Conservation (phyloP, 2,329 filamentous ascomycete genomes). For the Colletotrichum eleusines region DNA sequence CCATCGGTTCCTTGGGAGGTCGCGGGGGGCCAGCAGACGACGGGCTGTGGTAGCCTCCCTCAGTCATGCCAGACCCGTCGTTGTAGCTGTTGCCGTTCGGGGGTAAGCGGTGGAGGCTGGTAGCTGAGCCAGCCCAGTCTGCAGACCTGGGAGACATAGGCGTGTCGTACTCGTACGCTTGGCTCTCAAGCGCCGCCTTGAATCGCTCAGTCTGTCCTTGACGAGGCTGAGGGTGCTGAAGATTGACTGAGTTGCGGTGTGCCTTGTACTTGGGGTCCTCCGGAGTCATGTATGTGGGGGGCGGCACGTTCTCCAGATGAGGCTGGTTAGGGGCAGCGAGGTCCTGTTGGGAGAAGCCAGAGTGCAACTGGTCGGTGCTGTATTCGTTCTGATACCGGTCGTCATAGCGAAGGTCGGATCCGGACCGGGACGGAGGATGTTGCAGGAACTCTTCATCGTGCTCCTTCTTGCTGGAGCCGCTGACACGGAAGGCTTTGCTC, state of each 20-base stretch:
- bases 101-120: conserved; percentile 67
- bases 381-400: conserved; percentile 68
- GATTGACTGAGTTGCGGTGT: conserved; percentile 82
- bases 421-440: conserved; percentile 77
- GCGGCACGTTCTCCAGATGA: conserved; percentile 50
- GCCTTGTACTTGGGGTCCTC: conserved; percentile 86
- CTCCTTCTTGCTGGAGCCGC: conserved; percentile 67
- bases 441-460: conserved; percentile 71
- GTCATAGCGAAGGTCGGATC: conserved; percentile 79
- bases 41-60: conserved; percentile 59
- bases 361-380: conserved; percentile 71
- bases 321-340: conserved; percentile 47
- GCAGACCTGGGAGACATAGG: conserved; percentile 71
- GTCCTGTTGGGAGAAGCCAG: conserved; percentile 67
- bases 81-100: conserved; percentile 62
- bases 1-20: conserved; percentile 73
- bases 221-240: conserved; percentile 83
- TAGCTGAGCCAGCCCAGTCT: conserved; percentile 73
- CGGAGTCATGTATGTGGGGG: conserved; percentile 66
- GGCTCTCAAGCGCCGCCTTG: conserved; percentile 78
- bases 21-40: conserved; percentile 64
- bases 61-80: conserved; percentile 50
- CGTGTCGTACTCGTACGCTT: conserved; percentile 75
- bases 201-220: conserved; percentile 80
- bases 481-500: conserved; percentile 80